Evolutionary conservation across 129 eudicot genomes (phyloP), one percentile per base, ranked within the genome.

Genomic region (Sambucus nigra): DNA sequence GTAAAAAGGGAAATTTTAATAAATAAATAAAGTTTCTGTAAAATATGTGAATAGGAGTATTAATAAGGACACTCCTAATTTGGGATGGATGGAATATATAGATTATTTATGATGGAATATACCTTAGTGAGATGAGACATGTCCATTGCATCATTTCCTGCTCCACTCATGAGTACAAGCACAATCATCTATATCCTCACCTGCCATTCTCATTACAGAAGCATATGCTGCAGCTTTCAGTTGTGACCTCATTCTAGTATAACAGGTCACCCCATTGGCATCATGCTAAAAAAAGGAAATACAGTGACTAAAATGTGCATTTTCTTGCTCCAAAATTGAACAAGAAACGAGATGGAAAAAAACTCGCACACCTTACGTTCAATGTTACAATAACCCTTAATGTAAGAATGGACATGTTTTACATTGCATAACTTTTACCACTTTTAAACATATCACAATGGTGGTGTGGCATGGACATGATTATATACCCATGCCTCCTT

Each of bases 91-190:
- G n/a, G n/a, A n/a, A n/a, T n/a, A n/a, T n/a, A n/a, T n/a, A n/a
- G n/a, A 20, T 6, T 18, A 10, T 6, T 25, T 22, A 29, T 10
- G 15, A 33, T 42, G 25, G 25, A 63, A 32, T 24, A 10, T 39
- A 87, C 95, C 94, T 81, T 79, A 5, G 99, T 86, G 47, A 91
- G 65, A 82, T 79, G 99, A 65, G 95, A 77, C 95, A 91, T 76
- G 58, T 95, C 99, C 99, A 91, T 91, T 7, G 99, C 94, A 63
- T 91, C 99, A 49, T 91, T 95, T 47, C 99, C 99, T 7, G 99
- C 99, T 68, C 99, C 99, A 70, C 99, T 91, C 95, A 91, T 91
- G 40, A 91, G 72, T 40, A 71, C 79, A 9, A 95, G 99, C 57
- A 86, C 86, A 23, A n/a, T 91, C 89, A 47, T 72, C 74, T 28